phyloP scores from a whole-genome alignment of 768 basidiomycete genomes.

The Cystofilobasidium ferigula region DNA sequence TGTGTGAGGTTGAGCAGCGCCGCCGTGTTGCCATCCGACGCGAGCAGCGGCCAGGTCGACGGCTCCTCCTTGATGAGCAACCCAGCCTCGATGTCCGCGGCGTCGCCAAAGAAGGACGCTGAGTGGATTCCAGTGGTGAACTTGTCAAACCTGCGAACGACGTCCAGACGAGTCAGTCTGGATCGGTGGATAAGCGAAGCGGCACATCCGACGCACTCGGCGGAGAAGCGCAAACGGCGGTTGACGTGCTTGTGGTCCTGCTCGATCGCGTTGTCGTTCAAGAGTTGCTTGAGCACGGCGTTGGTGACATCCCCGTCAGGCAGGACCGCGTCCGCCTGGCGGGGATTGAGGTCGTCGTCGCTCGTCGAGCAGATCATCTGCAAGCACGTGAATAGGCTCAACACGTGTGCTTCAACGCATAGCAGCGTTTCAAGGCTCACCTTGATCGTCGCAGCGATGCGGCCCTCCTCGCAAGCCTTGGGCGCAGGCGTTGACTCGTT shows the following conservation, averaged over 20 bases:
- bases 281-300: neutral
- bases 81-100: slow-evolving; percentile 1
- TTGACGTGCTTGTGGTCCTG: neutral
- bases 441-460: slow-evolving; percentile 6
- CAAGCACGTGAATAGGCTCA: no score
- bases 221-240: neutral
- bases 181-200: neutral
- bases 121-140: slow-evolving; percentile 1
- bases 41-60: slow-evolving; percentile 17
- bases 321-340: neutral
- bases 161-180: neutral
- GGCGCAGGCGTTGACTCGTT: neutral
- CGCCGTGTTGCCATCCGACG: slow-evolving; percentile 17
- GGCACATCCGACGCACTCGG: neutral
- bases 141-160: slow-evolving; percentile 2
- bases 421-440: no score
- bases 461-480: neutral
- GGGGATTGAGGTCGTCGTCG: neutral
- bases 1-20: slow-evolving; percentile 5
- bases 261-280: neutral
- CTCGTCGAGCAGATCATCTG: neutral
- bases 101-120: slow-evolving; percentile 15
- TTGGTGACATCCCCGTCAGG: neutral
- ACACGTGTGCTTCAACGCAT: no score
- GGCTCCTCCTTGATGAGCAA: slow-evolving; percentile 15